Percentiles rank a stretch among this genome's conserved stretches.
phyloP scores from a whole-genome alignment of 352 stramenopile genomes.

The Globisporangium middletonii region DNA sequence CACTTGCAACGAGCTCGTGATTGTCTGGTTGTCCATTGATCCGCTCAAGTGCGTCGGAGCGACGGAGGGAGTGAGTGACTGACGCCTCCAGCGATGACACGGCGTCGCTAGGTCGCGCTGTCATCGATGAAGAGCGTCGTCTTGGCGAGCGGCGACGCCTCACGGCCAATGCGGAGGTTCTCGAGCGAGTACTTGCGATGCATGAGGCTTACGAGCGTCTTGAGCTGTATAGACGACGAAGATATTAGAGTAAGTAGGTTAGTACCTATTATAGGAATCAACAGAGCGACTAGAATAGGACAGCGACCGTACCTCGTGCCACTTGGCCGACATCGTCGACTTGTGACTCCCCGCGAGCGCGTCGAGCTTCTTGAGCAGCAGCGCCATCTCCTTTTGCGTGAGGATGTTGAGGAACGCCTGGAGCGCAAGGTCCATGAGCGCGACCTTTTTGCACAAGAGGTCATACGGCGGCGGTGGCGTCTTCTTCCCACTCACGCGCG shows the following conservation, averaged over 20 bases:
- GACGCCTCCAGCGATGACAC: too few relatives aligned
- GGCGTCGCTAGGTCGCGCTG: not conserved
- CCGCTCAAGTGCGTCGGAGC: too few relatives aligned
- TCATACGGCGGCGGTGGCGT: conserved; percentile 48
- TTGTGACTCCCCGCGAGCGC: conserved; percentile 63
- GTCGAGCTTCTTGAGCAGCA: conserved; percentile 71
- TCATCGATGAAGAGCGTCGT: conserved; percentile 39
- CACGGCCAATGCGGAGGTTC: conserved; percentile 62
- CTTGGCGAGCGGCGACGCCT: conserved; percentile 31
- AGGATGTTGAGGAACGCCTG: conserved; percentile 75
- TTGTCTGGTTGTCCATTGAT: too few relatives aligned
- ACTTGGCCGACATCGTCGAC: conserved; percentile 77
- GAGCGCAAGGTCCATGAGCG: conserved; percentile 76
- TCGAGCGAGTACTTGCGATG: conserved; percentile 80
- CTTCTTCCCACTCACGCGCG: conserved; percentile 34
- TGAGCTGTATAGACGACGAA: conserved; percentile 28
- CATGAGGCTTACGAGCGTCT: conserved; percentile 82
- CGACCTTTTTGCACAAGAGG: conserved; percentile 77
- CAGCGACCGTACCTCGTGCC: conserved; percentile 48
- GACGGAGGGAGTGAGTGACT: not conserved
- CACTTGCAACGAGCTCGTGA: too few relatives aligned
- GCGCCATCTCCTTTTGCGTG: conserved; percentile 56
- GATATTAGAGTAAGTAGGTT: too few relatives aligned
- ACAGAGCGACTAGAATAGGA: not conserved
- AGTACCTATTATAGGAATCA: not conserved